Conservation (phyloP, 169 alveolate genomes). For the Plasmodium yoelii region DNA sequence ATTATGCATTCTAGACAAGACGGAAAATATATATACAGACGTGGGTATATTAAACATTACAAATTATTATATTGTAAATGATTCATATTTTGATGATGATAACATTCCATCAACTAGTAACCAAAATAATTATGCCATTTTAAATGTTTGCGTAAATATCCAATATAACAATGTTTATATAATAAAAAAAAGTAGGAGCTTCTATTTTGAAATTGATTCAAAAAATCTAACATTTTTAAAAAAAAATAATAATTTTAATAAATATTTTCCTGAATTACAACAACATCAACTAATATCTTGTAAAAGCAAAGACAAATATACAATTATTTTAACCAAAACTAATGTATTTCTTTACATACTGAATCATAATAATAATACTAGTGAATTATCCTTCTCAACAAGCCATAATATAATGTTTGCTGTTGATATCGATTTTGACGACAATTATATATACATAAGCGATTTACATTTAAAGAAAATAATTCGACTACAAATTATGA, state of each 20-base stretch:
- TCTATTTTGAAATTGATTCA: conserved; percentile 17
- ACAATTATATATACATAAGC: conserved; percentile 26
- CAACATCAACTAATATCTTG: conserved; percentile 61
- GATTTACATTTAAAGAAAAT: conserved; percentile 60
- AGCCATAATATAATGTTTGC: conserved; percentile 63
- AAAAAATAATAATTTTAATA: conserved; percentile 9
- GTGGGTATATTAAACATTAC: conserved; percentile 69
- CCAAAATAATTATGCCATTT: conserved; percentile 15
- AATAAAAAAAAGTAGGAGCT: conserved; percentile 41
- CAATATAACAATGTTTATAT: conserved; percentile 12
- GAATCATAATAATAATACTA: neutral
- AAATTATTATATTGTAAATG: conserved; percentile 59
- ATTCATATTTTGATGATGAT: conserved; percentile 50
- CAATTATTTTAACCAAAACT: conserved; percentile 55
- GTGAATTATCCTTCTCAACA: conserved; percentile 41
- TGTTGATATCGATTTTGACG: conserved; percentile 73
- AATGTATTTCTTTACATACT: conserved; percentile 45
- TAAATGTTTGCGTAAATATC: conserved; percentile 29
- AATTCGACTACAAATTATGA: conserved; percentile 52
- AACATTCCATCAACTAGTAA: conserved; percentile 12
- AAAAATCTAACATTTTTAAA: conserved; percentile 15
- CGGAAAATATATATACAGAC: conserved; percentile 7
- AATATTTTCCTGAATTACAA: conserved; percentile 31
- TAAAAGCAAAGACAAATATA: conserved; percentile 31
- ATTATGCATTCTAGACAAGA: conserved; percentile 40